Conservation (phyloP, 2,329 filamentous ascomycete genomes). For the Podosphaera fusca region DNA sequence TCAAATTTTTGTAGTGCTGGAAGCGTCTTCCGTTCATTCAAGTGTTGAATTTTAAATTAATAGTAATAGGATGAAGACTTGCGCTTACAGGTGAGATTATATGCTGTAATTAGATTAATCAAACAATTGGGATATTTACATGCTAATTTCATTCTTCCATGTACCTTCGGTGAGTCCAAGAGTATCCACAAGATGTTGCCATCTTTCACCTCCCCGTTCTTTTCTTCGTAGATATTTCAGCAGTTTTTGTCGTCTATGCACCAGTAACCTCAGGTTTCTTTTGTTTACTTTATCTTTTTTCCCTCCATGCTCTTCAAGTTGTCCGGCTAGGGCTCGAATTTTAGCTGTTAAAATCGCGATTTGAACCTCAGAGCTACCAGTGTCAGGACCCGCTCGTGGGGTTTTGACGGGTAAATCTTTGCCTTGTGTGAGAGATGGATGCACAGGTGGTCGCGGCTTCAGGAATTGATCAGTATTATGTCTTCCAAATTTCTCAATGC, state of each 20-base stretch:
- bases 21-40: background rate
- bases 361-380: constrained; percentile 92
- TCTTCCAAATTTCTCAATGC: constrained; percentile 69
- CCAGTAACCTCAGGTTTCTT: constrained; percentile 62
- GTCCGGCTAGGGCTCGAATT: constrained; percentile 59
- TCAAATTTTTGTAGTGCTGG: background rate
- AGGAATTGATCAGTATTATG: constrained; percentile 64
- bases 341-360: constrained; percentile 86
- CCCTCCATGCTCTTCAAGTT: constrained; percentile 41
- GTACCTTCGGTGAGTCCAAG: constrained; percentile 71
- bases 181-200: constrained; percentile 64
- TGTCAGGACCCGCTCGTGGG: constrained; percentile 67
- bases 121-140: constrained; percentile 24
- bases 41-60: constrained; percentile 4
- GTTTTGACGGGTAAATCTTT: constrained; percentile 20
- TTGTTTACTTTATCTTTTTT: constrained; percentile 87
- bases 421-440: constrained; percentile 5
- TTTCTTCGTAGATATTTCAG: constrained; percentile 69
- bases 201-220: constrained; percentile 77
- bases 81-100: background rate
- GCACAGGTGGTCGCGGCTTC: constrained; percentile 19
- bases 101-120: background rate
- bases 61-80: constrained; percentile 11
- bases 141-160: constrained; percentile 71
- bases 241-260: constrained; percentile 75